Evolutionary conservation across 108 stramenopile species (phyloP), one percentile per base, ranked within the genome.

Genomic region (Epipyxis sp.): DNA sequence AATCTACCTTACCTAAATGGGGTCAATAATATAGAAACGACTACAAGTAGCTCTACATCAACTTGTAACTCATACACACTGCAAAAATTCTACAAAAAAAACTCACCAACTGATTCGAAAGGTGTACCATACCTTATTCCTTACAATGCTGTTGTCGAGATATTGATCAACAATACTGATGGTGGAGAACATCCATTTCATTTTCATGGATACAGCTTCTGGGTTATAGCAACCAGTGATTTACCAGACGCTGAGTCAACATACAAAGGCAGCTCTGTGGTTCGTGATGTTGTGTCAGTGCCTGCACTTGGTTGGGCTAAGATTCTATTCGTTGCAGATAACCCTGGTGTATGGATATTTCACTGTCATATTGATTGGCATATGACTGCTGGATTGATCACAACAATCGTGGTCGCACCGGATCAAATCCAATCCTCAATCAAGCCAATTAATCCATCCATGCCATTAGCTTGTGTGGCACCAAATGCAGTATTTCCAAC

Each of bases 311-410:
- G 61, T 32, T 65, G 61, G 61, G 61, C 35, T 10, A 10, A 6
- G 61, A 10, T 65, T 29, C 61, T 16, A 16, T 35, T 65, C 61
- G 61, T 65, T 16, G 61, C 61, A 6, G 61, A 65, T 32, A 65
- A 65, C 25, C 61, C 61, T 10, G 61, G 61, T 32, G 25, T 65
- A 32, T 65, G 61, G 61, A 3, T 65, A 32, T 65, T 65, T 37
- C 61, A 65, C 61, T 65, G 61, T 37, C 61, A 65, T 32, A 16
- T 65, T 16, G 30, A 65, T 37, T 65, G 61, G 61, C 61, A 65
- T 37, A 6, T 25, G 6, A 13, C 35, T 10, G 34, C 34, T 10
- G 61, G 61, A 16, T 32, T 65, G 3, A 37, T 6, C 25, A 32
- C 61, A 10, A 3, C 34, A 10, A 35, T 65, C 3, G 25, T 65